Evolutionary conservation across 75 land plant species (phyloP).

Genomic region (Isoetes taiwanensis): DNA sequence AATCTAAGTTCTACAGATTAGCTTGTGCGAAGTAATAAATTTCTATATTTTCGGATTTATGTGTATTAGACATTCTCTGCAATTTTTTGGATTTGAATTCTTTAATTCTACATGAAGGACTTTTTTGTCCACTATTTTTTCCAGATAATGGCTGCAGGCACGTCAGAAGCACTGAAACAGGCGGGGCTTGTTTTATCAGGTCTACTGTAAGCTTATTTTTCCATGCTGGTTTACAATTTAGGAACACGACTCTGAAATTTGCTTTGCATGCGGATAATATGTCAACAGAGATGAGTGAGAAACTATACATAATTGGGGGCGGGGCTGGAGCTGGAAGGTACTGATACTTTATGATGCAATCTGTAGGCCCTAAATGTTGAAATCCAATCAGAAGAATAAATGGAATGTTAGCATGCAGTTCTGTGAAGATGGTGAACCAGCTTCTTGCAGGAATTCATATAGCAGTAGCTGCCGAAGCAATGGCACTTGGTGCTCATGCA

Average conservation of each 20-base stretch:
- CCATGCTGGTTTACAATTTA: not conserved
- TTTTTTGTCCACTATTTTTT: no score
- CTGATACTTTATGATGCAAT: not conserved
- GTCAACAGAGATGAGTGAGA: conserved; percentile 77
- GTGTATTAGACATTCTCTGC: no score
- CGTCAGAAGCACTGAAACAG: conserved; percentile 49
- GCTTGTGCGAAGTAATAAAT: no score
- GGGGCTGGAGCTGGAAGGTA: conserved; percentile 96
- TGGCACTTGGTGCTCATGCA: conserved; percentile 89
- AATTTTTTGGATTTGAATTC: no score
- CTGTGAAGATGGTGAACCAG: conserved; percentile 95
- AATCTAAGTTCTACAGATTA: no score
- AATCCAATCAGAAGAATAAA: not conserved
- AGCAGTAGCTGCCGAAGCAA: conserved; percentile 85
- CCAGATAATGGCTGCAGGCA: conserved; percentile 94
- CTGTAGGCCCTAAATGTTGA: not conserved
- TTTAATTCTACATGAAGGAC: no score
- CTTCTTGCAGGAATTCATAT: conserved; percentile 97
- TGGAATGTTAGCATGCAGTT: conserved; percentile 25
- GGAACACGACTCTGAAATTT: not conserved
- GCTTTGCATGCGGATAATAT: no score
- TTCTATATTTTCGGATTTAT: no score
- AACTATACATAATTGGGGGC: conserved; percentile 76
- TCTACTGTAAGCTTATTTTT: conserved; percentile 7
- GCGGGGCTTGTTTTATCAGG: conserved; percentile 75